These are phyloP conservation scores for Verticillium dahliae DNA, from an alignment of 2,329 filamentous ascomycete species.

Conservation along the genomic window DNA sequence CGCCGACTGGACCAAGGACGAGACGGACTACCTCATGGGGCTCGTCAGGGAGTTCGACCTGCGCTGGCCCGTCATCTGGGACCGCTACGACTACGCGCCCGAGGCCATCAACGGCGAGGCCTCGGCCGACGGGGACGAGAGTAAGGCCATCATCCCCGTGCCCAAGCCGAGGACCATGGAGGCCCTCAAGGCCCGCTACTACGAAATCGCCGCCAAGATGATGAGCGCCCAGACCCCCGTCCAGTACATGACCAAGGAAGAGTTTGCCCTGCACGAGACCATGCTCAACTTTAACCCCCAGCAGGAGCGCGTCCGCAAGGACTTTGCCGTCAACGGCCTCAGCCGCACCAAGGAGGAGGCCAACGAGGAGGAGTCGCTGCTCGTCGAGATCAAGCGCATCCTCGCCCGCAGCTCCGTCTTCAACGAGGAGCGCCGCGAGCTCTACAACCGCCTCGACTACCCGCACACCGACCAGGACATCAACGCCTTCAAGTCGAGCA, in stretches of 20 bases:
- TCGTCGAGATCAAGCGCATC: slow-evolving; percentile 89
- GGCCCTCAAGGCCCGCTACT: slow-evolving; percentile 87
- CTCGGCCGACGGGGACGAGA: slow-evolving; percentile 36
- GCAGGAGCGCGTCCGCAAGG: slow-evolving; percentile 74
- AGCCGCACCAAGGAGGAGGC: slow-evolving; percentile 80
- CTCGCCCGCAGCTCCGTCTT: slow-evolving; percentile 79
- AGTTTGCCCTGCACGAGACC: slow-evolving; percentile 76
- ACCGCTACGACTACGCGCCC: slow-evolving; percentile 75
- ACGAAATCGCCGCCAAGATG: slow-evolving; percentile 75
- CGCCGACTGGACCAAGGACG: slow-evolving; percentile 80
- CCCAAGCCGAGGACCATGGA: slow-evolving; percentile 66
- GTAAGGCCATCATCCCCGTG: slow-evolving; percentile 47
- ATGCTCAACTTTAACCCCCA: slow-evolving; percentile 82
- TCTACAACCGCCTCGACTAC: slow-evolving; percentile 81
- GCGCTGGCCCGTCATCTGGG: slow-evolving; percentile 86
- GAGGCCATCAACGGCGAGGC: slow-evolving; percentile 37
- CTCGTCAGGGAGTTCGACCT: slow-evolving; percentile 74
- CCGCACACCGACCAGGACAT: slow-evolving; percentile 66
- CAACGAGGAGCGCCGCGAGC: slow-evolving; percentile 79
- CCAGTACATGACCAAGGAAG: slow-evolving; percentile 78
- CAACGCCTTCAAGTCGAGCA: slow-evolving; percentile 71
- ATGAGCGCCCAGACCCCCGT: slow-evolving; percentile 74
- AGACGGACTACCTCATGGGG: slow-evolving; percentile 85
- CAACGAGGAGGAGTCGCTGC: slow-evolving; percentile 81
- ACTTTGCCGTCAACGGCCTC: slow-evolving; percentile 74